Evolutionary conservation across 2,329 filamentous ascomycete species (phyloP), one percentile per base, ranked within the genome.

Genomic region (Penicillium sp.): DNA sequence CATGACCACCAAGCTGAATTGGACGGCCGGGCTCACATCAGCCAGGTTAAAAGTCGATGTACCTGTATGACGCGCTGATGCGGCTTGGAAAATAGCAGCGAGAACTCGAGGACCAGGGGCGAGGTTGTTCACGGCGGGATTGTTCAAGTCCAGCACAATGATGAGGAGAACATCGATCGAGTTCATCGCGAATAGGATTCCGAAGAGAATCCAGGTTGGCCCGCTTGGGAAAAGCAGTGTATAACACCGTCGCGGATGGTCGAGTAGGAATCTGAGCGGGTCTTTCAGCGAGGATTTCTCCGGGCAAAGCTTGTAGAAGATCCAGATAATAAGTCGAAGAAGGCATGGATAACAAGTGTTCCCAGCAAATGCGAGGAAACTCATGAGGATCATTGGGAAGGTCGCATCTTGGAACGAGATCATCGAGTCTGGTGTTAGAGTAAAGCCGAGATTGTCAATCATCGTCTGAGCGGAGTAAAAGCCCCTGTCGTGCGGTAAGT

Each of bases 211-310:
- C 82, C 82, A 86, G 0, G 85, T 87, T 9, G 83, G 79, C n/a
- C 73, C 71, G 32, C 79, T 77, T 0, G 84, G 85, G 62, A 88
- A 88, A 4, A 88, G 77, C 3, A 85, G 78, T 4, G 83, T 86
- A 63, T 97, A 99, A 75, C 94, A 97, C 45, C 94, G 89, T 69
- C 93, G 88, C 1, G 93, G 93, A 66, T 88, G 83, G 50, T 86
- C 79, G 11, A 88, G 78, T 0, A 88, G 73, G 60, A 87, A 88
- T 1, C 74, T 70, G 0, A 87, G 70, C 0, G 81, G 31, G 65
- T 65, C 45, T 69, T 68, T 3, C 73, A 76, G 2, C 66, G 46
- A 58, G 8, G 68, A 69, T 2, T 71, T 53, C 5, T 73, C 66
- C 0, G 81, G 79, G 0, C 75, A 66, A 3, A 79, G 50, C 60